These are phyloP conservation scores for Thymus mandschuricus DNA, from an alignment of 257 asterid genomes.

Conservation along the genomic window DNA sequence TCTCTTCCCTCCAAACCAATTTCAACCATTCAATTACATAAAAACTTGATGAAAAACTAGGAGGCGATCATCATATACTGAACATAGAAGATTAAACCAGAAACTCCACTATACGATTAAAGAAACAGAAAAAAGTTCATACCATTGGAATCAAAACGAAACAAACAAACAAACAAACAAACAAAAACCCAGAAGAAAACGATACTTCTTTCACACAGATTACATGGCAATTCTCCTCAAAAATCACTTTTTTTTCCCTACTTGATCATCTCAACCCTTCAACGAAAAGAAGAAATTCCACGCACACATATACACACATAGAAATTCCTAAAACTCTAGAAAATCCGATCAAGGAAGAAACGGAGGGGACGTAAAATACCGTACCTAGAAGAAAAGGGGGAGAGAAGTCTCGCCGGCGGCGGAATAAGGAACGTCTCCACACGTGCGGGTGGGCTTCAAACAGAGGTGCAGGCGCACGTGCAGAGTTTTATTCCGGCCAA, in stretches of 20 bases:
- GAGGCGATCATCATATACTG: conserved; percentile 2
- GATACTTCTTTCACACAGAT: not conserved
- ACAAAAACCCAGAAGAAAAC: not conserved
- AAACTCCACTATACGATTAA: not conserved
- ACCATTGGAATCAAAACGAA: not conserved
- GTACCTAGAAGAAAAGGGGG: not conserved
- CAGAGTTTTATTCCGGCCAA: not conserved
- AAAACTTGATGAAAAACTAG: not conserved
- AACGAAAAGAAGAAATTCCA: not conserved
- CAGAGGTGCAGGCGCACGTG: conserved; percentile 25
- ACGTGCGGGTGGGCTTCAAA: not conserved
- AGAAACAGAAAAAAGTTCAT: not conserved
- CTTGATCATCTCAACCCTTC: not conserved
- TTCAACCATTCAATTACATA: not conserved
- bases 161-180: too few relatives aligned
- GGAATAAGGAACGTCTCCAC: not conserved
- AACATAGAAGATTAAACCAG: conserved; percentile 13
- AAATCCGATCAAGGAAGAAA: not conserved
- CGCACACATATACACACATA: not conserved
- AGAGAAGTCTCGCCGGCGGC: conserved; percentile 28
- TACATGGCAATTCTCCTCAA: conserved; percentile 7
- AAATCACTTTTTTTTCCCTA: not conserved
- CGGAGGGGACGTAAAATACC: too few relatives aligned
- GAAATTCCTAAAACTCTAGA: not conserved
- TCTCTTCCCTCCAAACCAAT: not conserved